phyloP scores from a whole-genome alignment of 2,329 filamentous ascomycete genomes.

The Hypomyces perniciosus region DNA sequence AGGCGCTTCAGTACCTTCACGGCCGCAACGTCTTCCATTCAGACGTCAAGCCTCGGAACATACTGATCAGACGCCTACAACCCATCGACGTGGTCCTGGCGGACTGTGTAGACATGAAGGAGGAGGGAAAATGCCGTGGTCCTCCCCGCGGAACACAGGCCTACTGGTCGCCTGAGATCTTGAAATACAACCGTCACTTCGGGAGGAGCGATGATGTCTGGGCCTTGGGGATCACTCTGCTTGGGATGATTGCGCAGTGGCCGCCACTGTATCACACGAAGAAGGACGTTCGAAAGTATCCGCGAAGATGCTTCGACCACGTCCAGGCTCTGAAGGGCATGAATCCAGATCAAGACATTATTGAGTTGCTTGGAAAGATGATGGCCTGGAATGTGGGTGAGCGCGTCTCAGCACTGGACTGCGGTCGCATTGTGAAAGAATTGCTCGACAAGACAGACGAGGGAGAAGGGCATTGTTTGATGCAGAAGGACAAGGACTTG shows the following conservation, averaged over 20 bases:
- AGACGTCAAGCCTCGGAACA: slow-evolving; percentile 29
- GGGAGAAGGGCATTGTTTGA: not conserved
- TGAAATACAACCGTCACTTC: slow-evolving; percentile 12
- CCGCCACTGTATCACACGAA: slow-evolving; percentile 16
- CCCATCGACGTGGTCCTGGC: slow-evolving; percentile 26
- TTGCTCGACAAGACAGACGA: slow-evolving; percentile 8
- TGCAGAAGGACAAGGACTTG: slow-evolving; percentile 7
- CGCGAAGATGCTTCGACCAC: slow-evolving; percentile 20
- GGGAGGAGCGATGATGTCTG: slow-evolving; percentile 29
- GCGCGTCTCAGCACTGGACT: slow-evolving; percentile 18
- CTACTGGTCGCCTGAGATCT: slow-evolving; percentile 28
- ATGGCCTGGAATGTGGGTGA: slow-evolving; percentile 16
- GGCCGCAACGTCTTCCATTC: slow-evolving; percentile 19
- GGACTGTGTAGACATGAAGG: slow-evolving; percentile 27
- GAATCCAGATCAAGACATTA: slow-evolving; percentile 21
- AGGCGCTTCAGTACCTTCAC: slow-evolving; percentile 25
- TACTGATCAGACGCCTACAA: slow-evolving; percentile 22
- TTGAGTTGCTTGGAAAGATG: slow-evolving; percentile 18
- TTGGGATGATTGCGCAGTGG: slow-evolving; percentile 26
- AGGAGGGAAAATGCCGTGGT: slow-evolving; percentile 3
- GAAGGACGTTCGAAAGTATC: slow-evolving; percentile 19
- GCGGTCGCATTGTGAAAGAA: slow-evolving; percentile 12
- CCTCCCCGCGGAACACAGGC: slow-evolving; percentile 20
- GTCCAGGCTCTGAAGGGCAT: slow-evolving; percentile 16
- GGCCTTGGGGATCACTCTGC: slow-evolving; percentile 27